Base-by-base conservation (phyloP, 495 filamentous ascomycete species). In the Neohortaea acidophila region DNA sequence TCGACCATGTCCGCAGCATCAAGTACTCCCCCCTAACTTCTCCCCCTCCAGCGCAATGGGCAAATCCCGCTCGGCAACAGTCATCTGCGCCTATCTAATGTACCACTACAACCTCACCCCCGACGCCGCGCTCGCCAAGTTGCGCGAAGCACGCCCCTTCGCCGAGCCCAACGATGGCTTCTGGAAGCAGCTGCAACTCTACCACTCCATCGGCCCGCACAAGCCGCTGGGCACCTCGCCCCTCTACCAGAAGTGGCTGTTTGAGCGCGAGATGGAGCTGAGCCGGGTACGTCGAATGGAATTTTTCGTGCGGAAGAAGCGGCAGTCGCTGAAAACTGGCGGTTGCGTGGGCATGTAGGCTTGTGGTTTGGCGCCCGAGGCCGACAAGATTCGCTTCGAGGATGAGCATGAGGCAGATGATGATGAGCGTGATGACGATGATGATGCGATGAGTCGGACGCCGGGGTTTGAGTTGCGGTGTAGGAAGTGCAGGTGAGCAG, bases 121-220 rank as follows among this genome's bases (percentile, higher is more conserved):
- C 19, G 49, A 62, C 25, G 64, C 73, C 34, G 77, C 81, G 6
- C 61, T 86, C 30, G 55, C 58, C 22, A 55, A 73, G 25, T 63
- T 97, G 38, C 68, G 70, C 21, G 52, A 76, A 53, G 62, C 61
- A 32, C 77, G 87, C 1, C 69, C 75, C 4, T 64, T 83, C 10
- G 83, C 79, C 35, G 82, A 84, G 42, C 87, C 89, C 9, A 97
- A 97, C 54, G 55, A 69, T 7, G 84, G 83, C 37, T 96, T 96
- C 67, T 82, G 84, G 75, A 51, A 68, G 28, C 89, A 97, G 55
- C 68, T 97, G 6, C 64, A 77, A 41, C 60, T 94, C n/a, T 97
- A 85, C 59, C 74, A 83, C 59, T 54, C 76, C 38, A 91, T 93
- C 81, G 35, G 47, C 67, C 73, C 34, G 77, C 84, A 85, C 7